Conservation (phyloP, 2,329 filamentous ascomycete species). For the Curvularia eragrostidis region DNA sequence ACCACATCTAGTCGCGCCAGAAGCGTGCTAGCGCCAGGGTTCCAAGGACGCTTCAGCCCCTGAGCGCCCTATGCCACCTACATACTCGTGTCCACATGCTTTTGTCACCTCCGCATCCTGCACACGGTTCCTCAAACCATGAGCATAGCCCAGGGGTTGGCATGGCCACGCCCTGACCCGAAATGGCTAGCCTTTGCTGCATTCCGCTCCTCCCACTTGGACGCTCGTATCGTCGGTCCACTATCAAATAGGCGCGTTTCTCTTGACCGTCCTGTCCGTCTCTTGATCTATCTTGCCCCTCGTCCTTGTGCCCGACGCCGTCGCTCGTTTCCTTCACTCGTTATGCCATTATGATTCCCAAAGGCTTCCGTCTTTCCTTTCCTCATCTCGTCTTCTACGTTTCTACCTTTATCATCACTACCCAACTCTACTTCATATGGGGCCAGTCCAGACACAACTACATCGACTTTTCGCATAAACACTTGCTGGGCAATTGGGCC, state of each 20-base stretch:
- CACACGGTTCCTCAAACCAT: slow-evolving; percentile 16
- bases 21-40: slow-evolving; percentile 24
- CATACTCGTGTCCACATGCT: slow-evolving; percentile 26
- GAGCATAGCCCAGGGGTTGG: slow-evolving; percentile 23
- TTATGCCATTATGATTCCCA: slow-evolving; percentile 45
- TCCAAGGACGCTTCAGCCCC: slow-evolving; percentile 15
- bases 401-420: slow-evolving; percentile 38
- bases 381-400: slow-evolving; percentile 40
- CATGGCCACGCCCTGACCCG: slow-evolving; percentile 18
- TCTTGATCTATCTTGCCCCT: slow-evolving; percentile 26
- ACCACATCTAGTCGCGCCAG: slow-evolving; percentile 13
- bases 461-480: slow-evolving; percentile 13
- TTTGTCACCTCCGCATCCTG: slow-evolving; percentile 24
- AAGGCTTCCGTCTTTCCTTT: slow-evolving; percentile 37
- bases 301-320: slow-evolving; percentile 7
- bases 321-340: slow-evolving; percentile 23
- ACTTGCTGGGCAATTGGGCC: slow-evolving; percentile 24
- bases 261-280: slow-evolving; percentile 25
- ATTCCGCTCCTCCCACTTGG: slow-evolving; percentile 22
- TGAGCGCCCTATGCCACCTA: slow-evolving; percentile 15
- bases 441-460: slow-evolving; percentile 31
- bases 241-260: slow-evolving; percentile 19
- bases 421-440: slow-evolving; percentile 41
- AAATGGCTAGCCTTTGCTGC: slow-evolving; percentile 27
- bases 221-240: slow-evolving; percentile 20